Base-by-base conservation (phyloP, 2,329 filamentous ascomycete genomes). In the Ascocoryne sarcoides region DNA sequence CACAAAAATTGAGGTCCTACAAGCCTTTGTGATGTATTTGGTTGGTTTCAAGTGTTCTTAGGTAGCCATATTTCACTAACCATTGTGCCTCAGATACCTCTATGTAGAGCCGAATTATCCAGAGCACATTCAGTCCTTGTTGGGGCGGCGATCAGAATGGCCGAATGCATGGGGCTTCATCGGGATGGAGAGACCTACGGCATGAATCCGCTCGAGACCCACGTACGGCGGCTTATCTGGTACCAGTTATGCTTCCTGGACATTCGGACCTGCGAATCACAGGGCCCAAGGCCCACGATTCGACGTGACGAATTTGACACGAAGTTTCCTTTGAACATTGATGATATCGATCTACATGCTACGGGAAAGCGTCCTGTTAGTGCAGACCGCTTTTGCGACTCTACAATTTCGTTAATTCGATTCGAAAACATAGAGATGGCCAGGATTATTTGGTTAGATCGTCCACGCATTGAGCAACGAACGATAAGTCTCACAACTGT, bases 201-300 rank as follows among this genome's bases (percentile, higher is more conserved):
- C 1, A 69, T 82, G 42, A 74, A 70, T 2, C 71, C 82, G 0
- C 63, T 86, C 2, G 82, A 88, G 51, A 79, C 76, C 0, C 82
- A 88, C 39, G 68, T 86, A 3, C 75, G 83, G 10, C 75, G 83
- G 4, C 63, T 87, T 29, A 68, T 87, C 23, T 88, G 83, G 84
- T 79, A 86, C 56, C 82, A 88, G 52, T 68, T 89, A 15, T 86
- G 81, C 59, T 84, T 84, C 56, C 67, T 89, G 7, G 84, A 88
- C 56, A 73, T 86, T 42, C 70, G 82, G 29, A 86, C 82, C 1
- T 84, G 77, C 53, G 83, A 88, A 60, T 75, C 79, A 1, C 82
- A 84, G 46, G 84, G 82, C 0, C 83, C 83, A 7, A 70, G 78
- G 17, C 80, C 81, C 1, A 72, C 76, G 38, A 85, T 88, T 39